Evolutionary conservation across 148 eudicot genomes (phyloP).

Genomic region (Fagopyrum esculentum): DNA sequence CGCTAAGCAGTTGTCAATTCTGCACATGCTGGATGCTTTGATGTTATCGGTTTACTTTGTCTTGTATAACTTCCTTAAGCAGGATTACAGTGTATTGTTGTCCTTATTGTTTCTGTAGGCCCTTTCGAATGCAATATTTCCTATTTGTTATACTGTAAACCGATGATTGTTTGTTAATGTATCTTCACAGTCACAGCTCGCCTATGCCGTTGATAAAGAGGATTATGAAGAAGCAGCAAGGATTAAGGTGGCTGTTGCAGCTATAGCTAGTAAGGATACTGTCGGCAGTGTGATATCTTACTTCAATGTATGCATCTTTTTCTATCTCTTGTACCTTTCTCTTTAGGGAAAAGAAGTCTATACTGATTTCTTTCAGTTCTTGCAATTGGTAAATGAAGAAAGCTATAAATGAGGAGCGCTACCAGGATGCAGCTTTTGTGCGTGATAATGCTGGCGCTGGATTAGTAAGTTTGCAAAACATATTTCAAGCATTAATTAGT

Average conservation of each 20-base stretch:
- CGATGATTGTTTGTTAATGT: constrained; percentile 1
- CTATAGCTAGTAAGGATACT: constrained; percentile 73
- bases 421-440: constrained; percentile 75
- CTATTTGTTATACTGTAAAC: neutral
- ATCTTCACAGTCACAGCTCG: constrained; percentile 61
- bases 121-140: neutral
- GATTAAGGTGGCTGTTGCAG: constrained; percentile 91
- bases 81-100: neutral
- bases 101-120: neutral
- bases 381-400: constrained; percentile 40
- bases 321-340: neutral
- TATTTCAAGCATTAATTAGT: neutral
- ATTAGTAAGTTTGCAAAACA: constrained; percentile 49
- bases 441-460: constrained; percentile 92
- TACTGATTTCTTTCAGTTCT: constrained; percentile 14
- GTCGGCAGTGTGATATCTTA: constrained; percentile 86
- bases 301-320: constrained; percentile 44
- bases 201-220: constrained; percentile 56
- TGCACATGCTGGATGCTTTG: neutral
- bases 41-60: neutral
- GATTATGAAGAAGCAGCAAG: constrained; percentile 89
- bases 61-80: neutral
- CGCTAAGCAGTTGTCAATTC: neutral
- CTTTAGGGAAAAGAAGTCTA: constrained; percentile 10
- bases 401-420: constrained; percentile 76